These are phyloP conservation scores for Hypsizygus marmoreus DNA, from an alignment of 768 basidiomycete genomes.

Conservation along the genomic window DNA sequence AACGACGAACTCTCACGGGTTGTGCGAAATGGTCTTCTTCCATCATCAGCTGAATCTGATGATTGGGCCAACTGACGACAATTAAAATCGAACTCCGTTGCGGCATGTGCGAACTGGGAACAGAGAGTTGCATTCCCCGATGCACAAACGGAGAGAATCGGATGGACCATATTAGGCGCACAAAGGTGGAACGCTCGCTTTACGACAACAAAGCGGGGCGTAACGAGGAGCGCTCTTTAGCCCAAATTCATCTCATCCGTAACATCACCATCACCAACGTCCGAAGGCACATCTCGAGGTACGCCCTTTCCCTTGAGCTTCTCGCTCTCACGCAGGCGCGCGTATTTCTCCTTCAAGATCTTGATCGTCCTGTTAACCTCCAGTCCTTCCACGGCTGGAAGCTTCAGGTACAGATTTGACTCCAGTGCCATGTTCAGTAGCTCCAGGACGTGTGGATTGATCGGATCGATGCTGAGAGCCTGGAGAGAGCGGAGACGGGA, in stretches of 20 bases:
- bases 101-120: too few relatives aligned
- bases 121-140: too few relatives aligned
- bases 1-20: slow-evolving; percentile 18
- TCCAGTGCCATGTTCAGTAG: slow-evolving; percentile 82
- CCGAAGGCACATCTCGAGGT: slow-evolving; percentile 18
- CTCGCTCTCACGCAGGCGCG: slow-evolving; percentile 20
- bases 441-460: slow-evolving; percentile 80
- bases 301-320: slow-evolving; percentile 32
- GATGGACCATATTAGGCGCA: too few relatives aligned
- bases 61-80: neutral
- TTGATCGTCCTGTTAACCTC: slow-evolving; percentile 33
- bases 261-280: slow-evolving; percentile 13
- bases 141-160: too few relatives aligned
- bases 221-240: too few relatives aligned
- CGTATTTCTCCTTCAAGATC: slow-evolving; percentile 34
- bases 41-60: slow-evolving; percentile 1
- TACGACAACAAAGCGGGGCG: too few relatives aligned
- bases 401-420: slow-evolving; percentile 24
- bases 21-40: slow-evolving; percentile 16
- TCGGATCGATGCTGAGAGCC: slow-evolving; percentile 81
- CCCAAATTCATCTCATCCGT: slow-evolving; percentile 31
- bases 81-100: too few relatives aligned
- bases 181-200: too few relatives aligned
- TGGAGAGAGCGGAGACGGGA: slow-evolving; percentile 29
- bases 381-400: slow-evolving; percentile 17